These are phyloP conservation scores for Logfia minima DNA, from an alignment of 129 eudicot genomes.

Conservation along the genomic window DNA sequence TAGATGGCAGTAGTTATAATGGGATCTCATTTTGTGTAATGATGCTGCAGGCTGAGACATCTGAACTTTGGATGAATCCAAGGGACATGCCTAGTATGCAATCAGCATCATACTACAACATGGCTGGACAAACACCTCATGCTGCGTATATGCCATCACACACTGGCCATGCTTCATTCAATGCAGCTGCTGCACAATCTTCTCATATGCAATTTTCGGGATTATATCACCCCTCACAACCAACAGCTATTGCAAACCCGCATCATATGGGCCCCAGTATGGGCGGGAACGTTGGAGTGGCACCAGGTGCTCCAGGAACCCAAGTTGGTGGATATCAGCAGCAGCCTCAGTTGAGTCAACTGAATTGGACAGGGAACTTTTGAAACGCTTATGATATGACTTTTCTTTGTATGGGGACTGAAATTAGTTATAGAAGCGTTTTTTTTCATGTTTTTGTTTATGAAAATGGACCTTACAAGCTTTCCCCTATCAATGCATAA, in stretches of 20 bases:
- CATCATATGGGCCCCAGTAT: constrained; percentile 63
- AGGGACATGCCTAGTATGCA: constrained; percentile 74
- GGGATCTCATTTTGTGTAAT: background rate
- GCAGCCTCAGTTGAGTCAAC: constrained; percentile 69
- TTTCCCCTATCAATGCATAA: constrained; percentile 43
- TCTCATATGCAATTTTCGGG: constrained; percentile 91
- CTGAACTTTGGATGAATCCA: constrained; percentile 91
- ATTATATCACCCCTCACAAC: constrained; percentile 68
- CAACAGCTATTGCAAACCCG: constrained; percentile 57
- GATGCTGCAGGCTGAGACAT: constrained; percentile 74
- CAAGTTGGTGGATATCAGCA: constrained; percentile 92
- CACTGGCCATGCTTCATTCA: constrained; percentile 70
- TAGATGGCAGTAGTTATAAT: background rate
- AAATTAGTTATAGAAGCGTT: constrained; percentile 47
- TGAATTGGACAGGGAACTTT: constrained; percentile 82
- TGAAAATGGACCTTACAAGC: constrained; percentile 34
- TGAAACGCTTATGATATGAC: constrained; percentile 33
- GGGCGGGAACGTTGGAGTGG: constrained; percentile 73
- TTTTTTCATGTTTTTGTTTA: constrained; percentile 28
- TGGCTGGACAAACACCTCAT: constrained; percentile 78
- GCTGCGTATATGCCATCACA: constrained; percentile 81
- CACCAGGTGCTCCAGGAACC: constrained; percentile 60
- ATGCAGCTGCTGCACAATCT: constrained; percentile 62
- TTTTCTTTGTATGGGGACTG: constrained; percentile 40
- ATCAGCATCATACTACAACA: constrained; percentile 82